phyloP scores from a whole-genome alignment of 306 rosid species.

The Cucumis cinereus region DNA sequence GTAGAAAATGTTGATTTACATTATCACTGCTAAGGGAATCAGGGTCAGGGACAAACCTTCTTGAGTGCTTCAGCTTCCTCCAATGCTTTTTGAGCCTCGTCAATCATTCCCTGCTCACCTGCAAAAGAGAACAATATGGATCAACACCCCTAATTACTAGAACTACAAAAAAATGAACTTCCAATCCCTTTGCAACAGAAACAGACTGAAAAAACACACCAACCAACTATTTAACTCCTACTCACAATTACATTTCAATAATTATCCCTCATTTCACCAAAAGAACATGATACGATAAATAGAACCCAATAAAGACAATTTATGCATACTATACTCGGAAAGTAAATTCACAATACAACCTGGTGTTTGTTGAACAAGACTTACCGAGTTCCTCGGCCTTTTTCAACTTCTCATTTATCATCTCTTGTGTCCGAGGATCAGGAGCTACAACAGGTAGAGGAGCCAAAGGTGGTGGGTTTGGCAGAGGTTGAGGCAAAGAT shows the following conservation, averaged over 20 bases:
- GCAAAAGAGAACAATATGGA: conserved; percentile 13
- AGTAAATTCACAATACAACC: neutral
- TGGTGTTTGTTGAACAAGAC: conserved; percentile 2
- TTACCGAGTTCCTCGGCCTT: conserved; percentile 99
- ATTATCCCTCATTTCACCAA: neutral
- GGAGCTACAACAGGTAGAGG: conserved; percentile 76
- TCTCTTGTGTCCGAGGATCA: conserved; percentile 84
- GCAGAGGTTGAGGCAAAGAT: conserved; percentile 81
- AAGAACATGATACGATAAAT: neutral
- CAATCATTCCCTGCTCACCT: conserved; percentile 99
- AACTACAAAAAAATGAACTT: neutral
- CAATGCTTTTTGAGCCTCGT: conserved; percentile 96
- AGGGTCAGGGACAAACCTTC: conserved; percentile 36
- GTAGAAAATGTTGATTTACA: neutral
- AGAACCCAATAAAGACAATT: neutral
- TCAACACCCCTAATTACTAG: neutral
- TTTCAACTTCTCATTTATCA: conserved; percentile 97
- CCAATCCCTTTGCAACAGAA: neutral
- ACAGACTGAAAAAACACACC: neutral
- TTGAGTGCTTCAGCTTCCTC: conserved; percentile 99
- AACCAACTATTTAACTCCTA: neutral
- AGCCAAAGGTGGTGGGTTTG: conserved; percentile 85
- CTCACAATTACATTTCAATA: neutral
- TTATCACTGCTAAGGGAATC: neutral
- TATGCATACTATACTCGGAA: neutral